Evolutionary conservation across 176 grass and related monocot genomes (phyloP).

Genomic region (Musa beccarii): DNA sequence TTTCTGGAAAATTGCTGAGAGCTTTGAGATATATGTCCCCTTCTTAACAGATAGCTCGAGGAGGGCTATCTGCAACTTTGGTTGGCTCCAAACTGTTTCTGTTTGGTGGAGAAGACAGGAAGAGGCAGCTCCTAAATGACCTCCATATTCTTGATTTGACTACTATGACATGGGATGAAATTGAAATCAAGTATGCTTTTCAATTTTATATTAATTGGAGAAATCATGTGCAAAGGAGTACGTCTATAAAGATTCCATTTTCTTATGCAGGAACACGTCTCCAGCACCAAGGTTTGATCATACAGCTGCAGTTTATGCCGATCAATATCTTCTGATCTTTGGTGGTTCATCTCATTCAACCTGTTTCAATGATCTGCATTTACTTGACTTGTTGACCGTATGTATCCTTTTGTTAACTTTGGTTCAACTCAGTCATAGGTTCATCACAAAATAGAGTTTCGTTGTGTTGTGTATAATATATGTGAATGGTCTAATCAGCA

Average conservation of each 20-base stretch:
- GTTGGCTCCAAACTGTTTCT: conserved; percentile 64
- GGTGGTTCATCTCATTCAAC: conserved; percentile 89
- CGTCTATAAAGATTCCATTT: conserved; percentile 2
- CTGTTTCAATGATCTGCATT: conserved; percentile 88
- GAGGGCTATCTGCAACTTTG: conserved; percentile 67
- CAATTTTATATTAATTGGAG: conserved; percentile 15
- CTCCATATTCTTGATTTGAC: conserved; percentile 86
- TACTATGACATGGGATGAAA: conserved; percentile 91
- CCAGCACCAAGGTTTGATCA: conserved; percentile 88
- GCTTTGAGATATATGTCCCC: conserved; percentile 10
- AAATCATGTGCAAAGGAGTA: conserved; percentile 3
- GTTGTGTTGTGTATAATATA: too few species aligned
- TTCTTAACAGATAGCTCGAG: conserved; percentile 59
- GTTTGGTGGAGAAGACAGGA: conserved; percentile 95
- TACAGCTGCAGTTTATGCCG: conserved; percentile 58
- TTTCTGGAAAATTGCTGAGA: conserved; percentile 19
- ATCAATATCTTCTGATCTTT: conserved; percentile 86
- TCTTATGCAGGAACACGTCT: conserved; percentile 43
- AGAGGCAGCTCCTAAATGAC: conserved; percentile 67
- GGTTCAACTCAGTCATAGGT: background rate
- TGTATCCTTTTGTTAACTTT: conserved; percentile 9
- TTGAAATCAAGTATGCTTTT: conserved; percentile 51
- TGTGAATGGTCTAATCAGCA: too few species aligned
- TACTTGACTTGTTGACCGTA: conserved; percentile 82
- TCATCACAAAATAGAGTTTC: too few species aligned